phyloP scores from a whole-genome alignment of 768 basidiomycete species.

The Leccinellum luteum region DNA sequence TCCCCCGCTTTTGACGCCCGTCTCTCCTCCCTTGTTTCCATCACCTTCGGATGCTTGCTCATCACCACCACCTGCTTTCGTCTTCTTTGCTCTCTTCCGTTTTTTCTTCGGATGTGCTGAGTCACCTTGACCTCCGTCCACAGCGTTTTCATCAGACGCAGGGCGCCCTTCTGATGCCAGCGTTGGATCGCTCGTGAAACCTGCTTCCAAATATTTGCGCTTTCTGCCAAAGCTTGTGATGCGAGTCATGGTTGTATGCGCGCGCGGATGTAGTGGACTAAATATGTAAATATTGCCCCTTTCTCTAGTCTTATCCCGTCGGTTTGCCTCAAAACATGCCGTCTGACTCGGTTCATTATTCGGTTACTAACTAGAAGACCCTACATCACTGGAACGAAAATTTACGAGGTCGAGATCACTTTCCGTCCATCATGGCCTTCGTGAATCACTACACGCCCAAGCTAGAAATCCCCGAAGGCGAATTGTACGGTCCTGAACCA shows the following conservation, averaged over 20 bases:
- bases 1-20: slow-evolving; percentile 18
- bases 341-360: too few relatives aligned
- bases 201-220: slow-evolving; percentile 66
- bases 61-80: slow-evolving; percentile 22
- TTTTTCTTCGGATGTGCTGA: slow-evolving; percentile 50
- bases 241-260: slow-evolving; percentile 62
- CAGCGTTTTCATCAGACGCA: neutral
- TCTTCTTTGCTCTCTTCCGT: slow-evolving; percentile 52
- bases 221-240: slow-evolving; percentile 74
- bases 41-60: neutral
- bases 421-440: slow-evolving; percentile 12
- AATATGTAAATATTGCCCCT: slow-evolving; percentile 5
- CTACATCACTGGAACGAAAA: neutral
- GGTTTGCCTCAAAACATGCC: too few relatives aligned
- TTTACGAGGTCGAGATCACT: neutral
- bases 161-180: slow-evolving; percentile 1
- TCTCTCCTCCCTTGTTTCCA: slow-evolving; percentile 18
- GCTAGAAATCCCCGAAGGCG: slow-evolving; percentile 10
- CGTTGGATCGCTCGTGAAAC: slow-evolving; percentile 34
- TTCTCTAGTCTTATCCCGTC: neutral
- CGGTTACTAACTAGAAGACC: too few relatives aligned
- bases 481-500: slow-evolving; percentile 25
- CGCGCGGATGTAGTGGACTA: neutral
- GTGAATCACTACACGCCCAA: slow-evolving; percentile 18
- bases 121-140: slow-evolving; percentile 7